Evolutionary conservation across 305 asterid species (phyloP).

Genomic region (Fraxinus greggii): DNA sequence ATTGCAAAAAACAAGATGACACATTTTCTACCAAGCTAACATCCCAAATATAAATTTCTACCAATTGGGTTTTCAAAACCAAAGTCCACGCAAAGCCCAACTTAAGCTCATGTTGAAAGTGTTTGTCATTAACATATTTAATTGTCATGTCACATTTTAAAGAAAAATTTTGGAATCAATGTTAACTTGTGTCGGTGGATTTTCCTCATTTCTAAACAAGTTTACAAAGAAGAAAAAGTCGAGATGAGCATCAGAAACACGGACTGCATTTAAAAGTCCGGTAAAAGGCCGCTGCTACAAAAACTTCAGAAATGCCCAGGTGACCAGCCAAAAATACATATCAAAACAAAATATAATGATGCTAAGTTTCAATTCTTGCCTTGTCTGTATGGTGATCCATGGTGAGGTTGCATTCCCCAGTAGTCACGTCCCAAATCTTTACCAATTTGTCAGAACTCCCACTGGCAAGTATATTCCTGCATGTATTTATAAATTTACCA

Average conservation of each 20-base stretch:
- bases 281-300: neutral
- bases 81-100: neutral
- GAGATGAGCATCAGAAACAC: neutral
- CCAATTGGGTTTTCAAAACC: neutral
- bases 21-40: neutral
- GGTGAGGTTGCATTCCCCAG: conserved; percentile 65
- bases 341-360: neutral
- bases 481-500: conserved; percentile 17
- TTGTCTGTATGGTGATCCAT: conserved; percentile 83
- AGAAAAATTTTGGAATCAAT: neutral
- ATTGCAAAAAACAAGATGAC: neutral
- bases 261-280: neutral
- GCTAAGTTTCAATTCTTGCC: conserved; percentile 41
- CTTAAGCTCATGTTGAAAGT: neutral
- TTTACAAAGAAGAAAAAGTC: neutral
- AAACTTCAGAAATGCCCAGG: neutral
- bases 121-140: neutral
- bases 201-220: neutral
- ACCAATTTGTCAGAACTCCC: conserved; percentile 90
- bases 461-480: conserved; percentile 87
- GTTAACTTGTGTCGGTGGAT: neutral
- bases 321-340: neutral
- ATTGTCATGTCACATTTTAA: neutral
- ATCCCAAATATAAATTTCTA: neutral
- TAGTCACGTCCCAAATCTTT: conserved; percentile 83